Percentiles rank a stretch among this genome's conserved stretches.
Conservation (phyloP, 768 basidiomycete genomes). For the Tremella fuciformis region DNA sequence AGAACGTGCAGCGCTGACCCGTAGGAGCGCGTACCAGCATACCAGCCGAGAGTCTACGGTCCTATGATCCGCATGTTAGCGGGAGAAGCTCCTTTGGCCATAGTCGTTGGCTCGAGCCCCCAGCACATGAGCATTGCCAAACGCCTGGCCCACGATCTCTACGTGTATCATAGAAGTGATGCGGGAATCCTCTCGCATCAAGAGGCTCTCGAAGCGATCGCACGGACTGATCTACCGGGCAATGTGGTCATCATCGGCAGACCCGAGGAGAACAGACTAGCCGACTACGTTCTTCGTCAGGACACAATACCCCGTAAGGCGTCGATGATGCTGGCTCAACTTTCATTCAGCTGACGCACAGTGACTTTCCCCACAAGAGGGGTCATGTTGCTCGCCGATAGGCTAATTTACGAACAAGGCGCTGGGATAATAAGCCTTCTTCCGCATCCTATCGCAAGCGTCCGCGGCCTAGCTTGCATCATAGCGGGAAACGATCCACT, state of each 20-base stretch:
- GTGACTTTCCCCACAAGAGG: slow-evolving; percentile 35
- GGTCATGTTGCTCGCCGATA: slow-evolving; percentile 24
- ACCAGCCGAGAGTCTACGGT: slow-evolving; percentile 53
- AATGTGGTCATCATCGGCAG: slow-evolving; percentile 44
- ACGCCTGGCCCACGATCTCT: slow-evolving; percentile 67
- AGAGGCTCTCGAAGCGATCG: slow-evolving; percentile 47
- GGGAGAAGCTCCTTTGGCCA: slow-evolving; percentile 58
- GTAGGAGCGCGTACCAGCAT: not conserved
- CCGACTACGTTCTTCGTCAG: slow-evolving; percentile 40
- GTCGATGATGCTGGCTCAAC: slow-evolving; percentile 22
- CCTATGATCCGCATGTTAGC: slow-evolving; percentile 68
- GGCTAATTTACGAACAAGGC: slow-evolving; percentile 25
- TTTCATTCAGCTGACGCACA: slow-evolving; percentile 15
- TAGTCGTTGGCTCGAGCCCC: slow-evolving; percentile 56
- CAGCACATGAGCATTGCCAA: slow-evolving; percentile 58
- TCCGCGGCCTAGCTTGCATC: slow-evolving; percentile 57
- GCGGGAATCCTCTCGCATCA: slow-evolving; percentile 59
- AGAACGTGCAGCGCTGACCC: not conserved
- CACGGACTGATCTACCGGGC: slow-evolving; percentile 15
- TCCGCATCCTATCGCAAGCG: slow-evolving; percentile 58
- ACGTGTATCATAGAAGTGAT: slow-evolving; percentile 69
- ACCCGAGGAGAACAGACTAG: slow-evolving; percentile 36
- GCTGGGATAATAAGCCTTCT: slow-evolving; percentile 65
- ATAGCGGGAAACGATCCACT: slow-evolving; percentile 60
- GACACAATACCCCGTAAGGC: slow-evolving; percentile 64